Conservation (phyloP, 176 grass and related monocot species). For the Cocos nucifera region DNA sequence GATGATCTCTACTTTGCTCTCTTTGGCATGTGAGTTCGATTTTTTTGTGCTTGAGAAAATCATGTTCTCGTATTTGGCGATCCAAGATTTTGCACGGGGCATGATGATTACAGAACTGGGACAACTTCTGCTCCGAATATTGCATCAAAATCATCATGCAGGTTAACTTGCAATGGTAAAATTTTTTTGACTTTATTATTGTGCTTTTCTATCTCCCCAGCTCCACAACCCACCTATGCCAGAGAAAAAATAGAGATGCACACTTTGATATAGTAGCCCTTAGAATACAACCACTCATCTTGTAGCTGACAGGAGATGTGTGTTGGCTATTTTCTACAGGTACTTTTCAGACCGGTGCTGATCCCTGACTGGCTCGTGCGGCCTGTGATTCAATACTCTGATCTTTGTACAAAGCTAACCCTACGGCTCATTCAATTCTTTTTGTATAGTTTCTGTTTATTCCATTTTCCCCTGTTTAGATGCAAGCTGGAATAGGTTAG, state of each 20-base stretch:
- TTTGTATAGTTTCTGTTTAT: conserved; percentile 39
- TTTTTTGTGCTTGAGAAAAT: conserved; percentile 10
- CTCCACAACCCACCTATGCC: no score
- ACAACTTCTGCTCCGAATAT: conserved; percentile 12
- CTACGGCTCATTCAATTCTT: conserved; percentile 18
- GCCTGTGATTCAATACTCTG: conserved; percentile 5
- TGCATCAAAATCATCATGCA: neutral
- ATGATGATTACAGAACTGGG: conserved; percentile 10
- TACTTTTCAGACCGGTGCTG: conserved; percentile 16
- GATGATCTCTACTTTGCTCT: conserved; percentile 12
- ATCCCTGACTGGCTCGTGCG: conserved; percentile 7
- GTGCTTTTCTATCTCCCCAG: no score
- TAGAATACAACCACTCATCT: no score
- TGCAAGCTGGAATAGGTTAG: conserved; percentile 30
- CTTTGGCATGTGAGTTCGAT: neutral
- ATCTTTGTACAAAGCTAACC: conserved; percentile 51
- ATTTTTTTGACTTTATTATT: no score
- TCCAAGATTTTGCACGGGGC: conserved; percentile 20
- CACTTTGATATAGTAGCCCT: no score
- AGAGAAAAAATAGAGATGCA: no score
- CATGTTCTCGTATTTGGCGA: conserved; percentile 1
- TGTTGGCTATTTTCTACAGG: conserved; percentile 7
- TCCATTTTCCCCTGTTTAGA: conserved; percentile 22
- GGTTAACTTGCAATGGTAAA: no score
- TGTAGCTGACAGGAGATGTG: no score